A percentile compares a stretch with the other conserved stretches of the same genome.
These are phyloP conservation scores for Xylariaceae sp. DNA, from an alignment of 2,329 filamentous ascomycete species.

Conservation along the genomic window DNA sequence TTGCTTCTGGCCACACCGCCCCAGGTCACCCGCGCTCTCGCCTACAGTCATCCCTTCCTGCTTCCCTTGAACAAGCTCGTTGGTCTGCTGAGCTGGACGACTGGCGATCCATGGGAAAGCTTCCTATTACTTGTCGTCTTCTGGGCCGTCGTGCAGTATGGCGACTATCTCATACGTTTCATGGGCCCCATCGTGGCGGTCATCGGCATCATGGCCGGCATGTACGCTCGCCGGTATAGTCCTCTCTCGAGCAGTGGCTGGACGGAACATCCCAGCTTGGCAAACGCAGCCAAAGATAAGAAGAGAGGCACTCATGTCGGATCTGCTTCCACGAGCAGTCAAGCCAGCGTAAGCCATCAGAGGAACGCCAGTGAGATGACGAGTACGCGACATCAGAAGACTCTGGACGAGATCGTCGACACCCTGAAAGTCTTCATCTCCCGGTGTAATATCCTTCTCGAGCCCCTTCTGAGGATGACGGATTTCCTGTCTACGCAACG, in stretches of 20 bases:
- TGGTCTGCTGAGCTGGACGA: constrained; percentile 89
- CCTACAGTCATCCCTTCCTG: constrained; percentile 93
- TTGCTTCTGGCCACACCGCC: constrained; percentile 89
- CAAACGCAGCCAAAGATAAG: constrained; percentile 22
- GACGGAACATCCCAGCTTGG: constrained; percentile 39
- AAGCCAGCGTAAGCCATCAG: constrained; percentile 35
- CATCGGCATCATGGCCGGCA: constrained; percentile 72
- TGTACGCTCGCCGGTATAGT: constrained; percentile 88
- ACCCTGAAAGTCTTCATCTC: constrained; percentile 85
- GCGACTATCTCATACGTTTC: constrained; percentile 73
- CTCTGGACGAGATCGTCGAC: constrained; percentile 93
- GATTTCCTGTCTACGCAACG: constrained; percentile 90
- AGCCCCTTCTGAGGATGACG: constrained; percentile 81
- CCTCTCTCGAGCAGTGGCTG: constrained; percentile 82
- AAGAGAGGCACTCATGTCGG: constrained; percentile 32
- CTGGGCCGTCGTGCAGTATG: constrained; percentile 83
- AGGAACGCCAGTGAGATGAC: constrained; percentile 52
- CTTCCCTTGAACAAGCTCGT: constrained; percentile 80
- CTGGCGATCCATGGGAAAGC: constrained; percentile 91
- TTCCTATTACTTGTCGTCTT: constrained; percentile 81
- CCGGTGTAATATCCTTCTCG: constrained; percentile 84
- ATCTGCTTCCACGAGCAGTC: constrained; percentile 24
- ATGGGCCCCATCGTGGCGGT: constrained; percentile 82
- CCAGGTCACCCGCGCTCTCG: constrained; percentile 86
- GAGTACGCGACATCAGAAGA: constrained; percentile 79